These are phyloP conservation scores for Erysimum cheiri DNA, from an alignment of 441 rosid genomes.

Conservation along the genomic window DNA sequence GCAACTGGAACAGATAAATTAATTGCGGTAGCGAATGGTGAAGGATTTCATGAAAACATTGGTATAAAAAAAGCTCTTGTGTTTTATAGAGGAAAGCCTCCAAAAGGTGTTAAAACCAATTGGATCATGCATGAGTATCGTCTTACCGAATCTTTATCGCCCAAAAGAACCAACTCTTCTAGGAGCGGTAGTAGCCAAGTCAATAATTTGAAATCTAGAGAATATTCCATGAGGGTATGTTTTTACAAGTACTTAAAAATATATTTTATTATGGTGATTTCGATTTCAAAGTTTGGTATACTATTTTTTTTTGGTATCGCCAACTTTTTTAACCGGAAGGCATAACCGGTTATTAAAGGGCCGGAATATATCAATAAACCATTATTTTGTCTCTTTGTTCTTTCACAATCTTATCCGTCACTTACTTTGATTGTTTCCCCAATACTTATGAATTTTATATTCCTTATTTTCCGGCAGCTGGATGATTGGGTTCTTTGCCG, in stretches of 20 bases:
- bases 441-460: background rate
- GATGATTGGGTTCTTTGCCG: conserved; percentile 99
- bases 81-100: conserved; percentile 89
- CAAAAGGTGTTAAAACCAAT: conserved; percentile 85
- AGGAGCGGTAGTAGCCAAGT: conserved; percentile 15
- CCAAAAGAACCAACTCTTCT: conserved; percentile 27
- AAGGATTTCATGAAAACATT: conserved; percentile 57
- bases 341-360: background rate
- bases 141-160: conserved; percentile 54
- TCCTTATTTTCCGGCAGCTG: conserved; percentile 50
- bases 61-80: conserved; percentile 97
- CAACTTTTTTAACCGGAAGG: background rate
- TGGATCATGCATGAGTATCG: conserved; percentile 99
- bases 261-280: background rate
- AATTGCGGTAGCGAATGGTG: conserved; percentile 52
- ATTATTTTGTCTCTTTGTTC: background rate
- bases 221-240: conserved; percentile 89
- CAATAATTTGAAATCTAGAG: conserved; percentile 54
- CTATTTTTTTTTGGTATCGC: background rate
- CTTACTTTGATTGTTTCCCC: background rate
- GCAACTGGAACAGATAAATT: conserved; percentile 94
- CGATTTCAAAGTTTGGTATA: background rate
- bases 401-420: background rate
- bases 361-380: background rate
- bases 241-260: background rate